Conservation (phyloP, 2,329 filamentous ascomycete genomes). For the Beauveria scarabaeidicola region DNA sequence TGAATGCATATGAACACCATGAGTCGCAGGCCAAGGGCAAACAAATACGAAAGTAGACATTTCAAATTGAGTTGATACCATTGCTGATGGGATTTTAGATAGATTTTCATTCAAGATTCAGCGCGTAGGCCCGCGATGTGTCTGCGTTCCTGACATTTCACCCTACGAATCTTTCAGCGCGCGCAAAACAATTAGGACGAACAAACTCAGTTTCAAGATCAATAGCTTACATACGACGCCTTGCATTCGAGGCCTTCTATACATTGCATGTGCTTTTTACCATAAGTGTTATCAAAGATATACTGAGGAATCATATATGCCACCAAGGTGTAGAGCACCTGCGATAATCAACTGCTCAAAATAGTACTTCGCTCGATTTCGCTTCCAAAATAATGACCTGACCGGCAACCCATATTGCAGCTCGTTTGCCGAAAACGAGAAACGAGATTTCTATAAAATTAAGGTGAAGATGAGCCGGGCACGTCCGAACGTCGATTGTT, state of each 20-base stretch:
- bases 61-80: neutral
- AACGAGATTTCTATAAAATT: neutral
- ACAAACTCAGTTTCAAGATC: neutral
- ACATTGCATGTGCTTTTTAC: neutral
- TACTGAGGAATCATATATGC: neutral
- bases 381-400: neutral
- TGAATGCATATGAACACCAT: slow-evolving; percentile 27
- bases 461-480: slow-evolving; percentile 18
- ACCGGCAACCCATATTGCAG: neutral
- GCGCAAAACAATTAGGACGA: neutral
- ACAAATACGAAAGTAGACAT: neutral
- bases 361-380: slow-evolving; percentile 9
- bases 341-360: neutral
- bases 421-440: neutral
- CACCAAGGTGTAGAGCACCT: neutral
- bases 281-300: neutral
- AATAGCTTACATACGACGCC: neutral
- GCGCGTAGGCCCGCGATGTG: too few relatives aligned
- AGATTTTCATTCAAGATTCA: too few relatives aligned
- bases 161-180: neutral
- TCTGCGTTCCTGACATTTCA: too few relatives aligned
- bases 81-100: neutral
- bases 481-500: slow-evolving; percentile 45
- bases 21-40: too few relatives aligned
- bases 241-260: neutral